These are phyloP conservation scores for Nigrospora osmanthi DNA, from an alignment of 2,329 filamentous ascomycete species.

Conservation along the genomic window DNA sequence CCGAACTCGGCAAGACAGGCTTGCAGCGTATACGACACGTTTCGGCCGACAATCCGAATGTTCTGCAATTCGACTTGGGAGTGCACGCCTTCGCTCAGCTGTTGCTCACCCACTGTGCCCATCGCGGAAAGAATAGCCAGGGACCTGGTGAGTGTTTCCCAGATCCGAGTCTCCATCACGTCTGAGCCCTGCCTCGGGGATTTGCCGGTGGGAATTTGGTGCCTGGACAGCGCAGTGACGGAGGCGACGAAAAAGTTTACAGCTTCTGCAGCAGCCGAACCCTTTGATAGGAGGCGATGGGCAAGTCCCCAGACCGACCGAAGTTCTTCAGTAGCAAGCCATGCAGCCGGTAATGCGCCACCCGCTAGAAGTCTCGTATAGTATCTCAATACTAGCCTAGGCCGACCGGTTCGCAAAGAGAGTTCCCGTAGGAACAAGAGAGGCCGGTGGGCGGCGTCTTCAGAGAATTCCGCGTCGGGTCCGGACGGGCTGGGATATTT, in stretches of 20 bases:
- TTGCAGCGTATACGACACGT: slow-evolving; percentile 6
- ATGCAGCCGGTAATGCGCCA: slow-evolving; percentile 28
- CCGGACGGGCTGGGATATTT: slow-evolving; percentile 26
- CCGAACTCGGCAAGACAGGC: slow-evolving; percentile 2
- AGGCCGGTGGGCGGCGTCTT: slow-evolving; percentile 17
- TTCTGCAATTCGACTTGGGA: slow-evolving; percentile 8
- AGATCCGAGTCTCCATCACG: slow-evolving; percentile 11
- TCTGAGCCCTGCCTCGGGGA: slow-evolving; percentile 7
- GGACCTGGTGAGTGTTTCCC: slow-evolving; percentile 31
- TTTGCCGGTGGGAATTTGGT: slow-evolving; percentile 7
- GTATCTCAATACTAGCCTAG: slow-evolving; percentile 26
- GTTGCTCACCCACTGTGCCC: slow-evolving; percentile 16
- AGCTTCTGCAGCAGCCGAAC: slow-evolving; percentile 21
- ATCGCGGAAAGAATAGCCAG: slow-evolving; percentile 30
- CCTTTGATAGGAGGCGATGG: slow-evolving; percentile 25
- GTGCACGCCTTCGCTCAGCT: slow-evolving; percentile 6
- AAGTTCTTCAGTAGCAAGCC: slow-evolving; percentile 35
- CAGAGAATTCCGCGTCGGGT: slow-evolving; percentile 19
- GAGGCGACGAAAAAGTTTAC: slow-evolving; percentile 25
- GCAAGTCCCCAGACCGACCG: slow-evolving; percentile 30
- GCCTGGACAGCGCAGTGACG: slow-evolving; percentile 22
- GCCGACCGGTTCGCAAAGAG: slow-evolving; percentile 18
- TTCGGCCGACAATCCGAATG: slow-evolving; percentile 12
- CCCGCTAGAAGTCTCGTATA: slow-evolving; percentile 25
- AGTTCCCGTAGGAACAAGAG: slow-evolving; percentile 27